Percentiles rank a stretch among this genome's conserved stretches.
phyloP scores from a whole-genome alignment of 495 filamentous ascomycete genomes.

The Daldinia childiae region DNA sequence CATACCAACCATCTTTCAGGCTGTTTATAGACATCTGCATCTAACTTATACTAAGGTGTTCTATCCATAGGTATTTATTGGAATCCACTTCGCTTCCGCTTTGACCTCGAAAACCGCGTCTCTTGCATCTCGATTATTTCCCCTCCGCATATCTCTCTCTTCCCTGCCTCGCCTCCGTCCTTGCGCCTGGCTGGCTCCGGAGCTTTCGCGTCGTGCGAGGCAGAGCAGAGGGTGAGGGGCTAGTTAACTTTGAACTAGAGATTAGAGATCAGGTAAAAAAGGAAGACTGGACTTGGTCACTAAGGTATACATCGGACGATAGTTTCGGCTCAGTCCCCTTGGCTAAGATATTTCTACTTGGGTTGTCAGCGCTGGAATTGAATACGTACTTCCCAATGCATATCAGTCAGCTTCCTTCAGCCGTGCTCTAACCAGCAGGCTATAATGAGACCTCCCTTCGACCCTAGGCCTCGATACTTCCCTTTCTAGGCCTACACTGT shows the following conservation, averaged over 20 bases:
- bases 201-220: slow-evolving; percentile 39
- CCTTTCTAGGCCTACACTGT: slow-evolving; percentile 31
- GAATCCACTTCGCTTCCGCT: slow-evolving; percentile 13
- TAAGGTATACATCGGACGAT: slow-evolving; percentile 23
- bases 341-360: slow-evolving; percentile 21
- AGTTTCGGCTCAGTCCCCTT: slow-evolving; percentile 18
- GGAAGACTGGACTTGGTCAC: slow-evolving; percentile 15
- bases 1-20: slow-evolving; percentile 1
- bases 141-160: slow-evolving; percentile 15
- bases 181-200: slow-evolving; percentile 37
- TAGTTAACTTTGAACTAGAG: neutral
- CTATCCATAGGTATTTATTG: neutral
- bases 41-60: neutral
- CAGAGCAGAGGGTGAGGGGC: slow-evolving; percentile 28
- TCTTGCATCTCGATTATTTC: neutral
- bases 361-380: slow-evolving; percentile 10
- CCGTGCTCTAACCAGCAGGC: slow-evolving; percentile 51
- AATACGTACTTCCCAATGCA: slow-evolving; percentile 35
- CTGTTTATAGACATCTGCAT: neutral
- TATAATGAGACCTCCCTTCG: slow-evolving; percentile 49
- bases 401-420: slow-evolving; percentile 43
- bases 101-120: slow-evolving; percentile 14
- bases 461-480: slow-evolving; percentile 30
- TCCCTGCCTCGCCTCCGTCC: slow-evolving; percentile 40
- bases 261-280: slow-evolving; percentile 6